Percentiles rank a stretch among this genome's conserved stretches.
These are phyloP conservation scores for Daldinia caldariorum DNA, from an alignment of 495 filamentous ascomycete genomes.

Conservation along the genomic window DNA sequence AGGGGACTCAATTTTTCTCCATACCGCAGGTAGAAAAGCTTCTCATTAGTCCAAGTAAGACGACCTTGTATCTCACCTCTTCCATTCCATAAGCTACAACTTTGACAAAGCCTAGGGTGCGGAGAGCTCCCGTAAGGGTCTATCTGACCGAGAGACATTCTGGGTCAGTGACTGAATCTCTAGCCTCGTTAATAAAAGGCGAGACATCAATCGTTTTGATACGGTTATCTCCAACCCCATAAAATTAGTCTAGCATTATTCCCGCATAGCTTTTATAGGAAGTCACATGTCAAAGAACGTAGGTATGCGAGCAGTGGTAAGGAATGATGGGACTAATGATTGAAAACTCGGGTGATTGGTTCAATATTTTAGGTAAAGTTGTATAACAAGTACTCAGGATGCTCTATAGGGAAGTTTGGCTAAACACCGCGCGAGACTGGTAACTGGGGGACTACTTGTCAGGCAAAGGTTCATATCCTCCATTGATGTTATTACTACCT, in stretches of 20 bases:
- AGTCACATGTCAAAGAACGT: background rate
- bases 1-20: conserved; percentile 48
- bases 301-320: background rate
- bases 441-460: too few relatives aligned
- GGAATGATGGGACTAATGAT: background rate
- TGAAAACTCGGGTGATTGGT: background rate
- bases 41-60: conserved; percentile 61
- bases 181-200: background rate
- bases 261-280: background rate
- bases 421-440: too few relatives aligned
- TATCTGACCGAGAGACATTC: conserved; percentile 9
- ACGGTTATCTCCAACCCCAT: background rate
- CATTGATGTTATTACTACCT: too few relatives aligned
- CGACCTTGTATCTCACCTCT: conserved; percentile 57
- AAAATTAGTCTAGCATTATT: background rate
- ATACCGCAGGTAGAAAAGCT: conserved; percentile 45
- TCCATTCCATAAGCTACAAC: conserved; percentile 64
- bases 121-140: conserved; percentile 59
- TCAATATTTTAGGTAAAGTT: background rate
- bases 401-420: too few relatives aligned
- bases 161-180: background rate
- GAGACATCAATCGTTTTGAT: conserved; percentile 26
- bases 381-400: background rate
- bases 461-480: too few relatives aligned
- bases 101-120: conserved; percentile 64